Conservation (phyloP, 208 protist genomes). For the Trypanosomatidae sp. region DNA sequence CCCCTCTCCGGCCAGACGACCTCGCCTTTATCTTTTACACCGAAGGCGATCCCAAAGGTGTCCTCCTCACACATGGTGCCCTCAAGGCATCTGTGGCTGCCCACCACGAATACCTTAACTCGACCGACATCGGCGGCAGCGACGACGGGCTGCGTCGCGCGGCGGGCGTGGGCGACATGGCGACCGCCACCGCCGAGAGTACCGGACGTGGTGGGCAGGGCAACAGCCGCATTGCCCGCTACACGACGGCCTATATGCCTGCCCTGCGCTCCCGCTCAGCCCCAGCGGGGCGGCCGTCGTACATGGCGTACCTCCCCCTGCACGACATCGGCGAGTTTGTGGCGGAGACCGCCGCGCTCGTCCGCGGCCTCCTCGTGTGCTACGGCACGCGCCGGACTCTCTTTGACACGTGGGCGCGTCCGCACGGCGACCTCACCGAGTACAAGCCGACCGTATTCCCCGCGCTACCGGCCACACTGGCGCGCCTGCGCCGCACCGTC, state of each 20-base stretch:
- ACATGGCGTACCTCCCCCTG: slow-evolving; percentile 83
- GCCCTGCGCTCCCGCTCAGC: slow-evolving; percentile 23
- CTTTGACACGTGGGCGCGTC: slow-evolving; percentile 33
- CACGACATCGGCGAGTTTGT: slow-evolving; percentile 80
- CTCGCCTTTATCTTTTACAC: slow-evolving; percentile 84
- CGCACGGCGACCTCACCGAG: slow-evolving; percentile 74
- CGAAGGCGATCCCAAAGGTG: slow-evolving; percentile 74
- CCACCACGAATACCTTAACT: slow-evolving; percentile 30
- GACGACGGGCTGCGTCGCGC: slow-evolving; percentile 13
- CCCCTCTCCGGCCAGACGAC: slow-evolving; percentile 37
- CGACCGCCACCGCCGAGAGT: not conserved
- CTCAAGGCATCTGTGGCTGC: slow-evolving; percentile 41
- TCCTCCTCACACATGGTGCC: slow-evolving; percentile 79
- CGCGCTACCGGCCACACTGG: slow-evolving; percentile 66
- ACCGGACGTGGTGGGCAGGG: not conserved
- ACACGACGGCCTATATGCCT: slow-evolving; percentile 22
- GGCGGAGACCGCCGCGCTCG: slow-evolving; percentile 43
- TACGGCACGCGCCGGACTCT: slow-evolving; percentile 70
- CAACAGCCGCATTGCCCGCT: slow-evolving; percentile 8
- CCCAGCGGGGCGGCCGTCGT: slow-evolving; percentile 34
- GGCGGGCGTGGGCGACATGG: not conserved
- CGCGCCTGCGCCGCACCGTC: slow-evolving; percentile 46
- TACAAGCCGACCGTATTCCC: slow-evolving; percentile 67
- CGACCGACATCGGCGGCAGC: slow-evolving; percentile 20
- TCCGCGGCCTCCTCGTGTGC: slow-evolving; percentile 47